phyloP scores from a whole-genome alignment of 2,329 filamentous ascomycete genomes.

The Domatiomyces catenatus region DNA sequence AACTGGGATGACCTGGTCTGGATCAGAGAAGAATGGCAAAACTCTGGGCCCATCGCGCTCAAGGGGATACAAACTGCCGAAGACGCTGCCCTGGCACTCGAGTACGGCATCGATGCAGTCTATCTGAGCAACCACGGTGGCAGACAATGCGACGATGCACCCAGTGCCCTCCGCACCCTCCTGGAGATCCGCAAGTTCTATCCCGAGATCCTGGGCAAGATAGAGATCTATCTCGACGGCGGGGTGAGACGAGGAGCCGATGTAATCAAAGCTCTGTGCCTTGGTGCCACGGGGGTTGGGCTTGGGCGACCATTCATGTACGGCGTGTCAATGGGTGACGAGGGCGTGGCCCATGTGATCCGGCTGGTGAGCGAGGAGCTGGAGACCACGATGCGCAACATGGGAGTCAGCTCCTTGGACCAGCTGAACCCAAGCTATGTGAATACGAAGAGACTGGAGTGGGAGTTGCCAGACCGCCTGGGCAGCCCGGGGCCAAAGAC shows the following conservation, averaged over 20 bases:
- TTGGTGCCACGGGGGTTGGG: constrained; percentile 39
- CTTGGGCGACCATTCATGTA: constrained; percentile 41
- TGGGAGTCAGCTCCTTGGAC: constrained; percentile 46
- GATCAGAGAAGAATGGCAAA: constrained; percentile 29
- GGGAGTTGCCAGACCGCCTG: neutral
- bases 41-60: constrained; percentile 37
- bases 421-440: constrained; percentile 47
- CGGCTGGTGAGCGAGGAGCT: constrained; percentile 43
- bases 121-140: constrained; percentile 45
- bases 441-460: constrained; percentile 27
- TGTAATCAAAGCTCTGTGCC: constrained; percentile 38
- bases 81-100: constrained; percentile 37
- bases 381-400: constrained; percentile 50
- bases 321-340: constrained; percentile 36
- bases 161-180: constrained; percentile 34
- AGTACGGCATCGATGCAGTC: constrained; percentile 38
- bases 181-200: constrained; percentile 37
- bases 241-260: constrained; percentile 40
- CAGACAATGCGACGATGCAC: constrained; percentile 37
- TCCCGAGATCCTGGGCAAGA: constrained; percentile 34
- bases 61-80: constrained; percentile 43
- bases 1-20: constrained; percentile 40
- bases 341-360: constrained; percentile 38
- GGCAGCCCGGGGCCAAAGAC: neutral
- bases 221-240: constrained; percentile 40